Evolutionary conservation across 2,329 filamentous ascomycete species (phyloP), one percentile per base, ranked within the genome.

Genomic region (Fusarium compactum): DNA sequence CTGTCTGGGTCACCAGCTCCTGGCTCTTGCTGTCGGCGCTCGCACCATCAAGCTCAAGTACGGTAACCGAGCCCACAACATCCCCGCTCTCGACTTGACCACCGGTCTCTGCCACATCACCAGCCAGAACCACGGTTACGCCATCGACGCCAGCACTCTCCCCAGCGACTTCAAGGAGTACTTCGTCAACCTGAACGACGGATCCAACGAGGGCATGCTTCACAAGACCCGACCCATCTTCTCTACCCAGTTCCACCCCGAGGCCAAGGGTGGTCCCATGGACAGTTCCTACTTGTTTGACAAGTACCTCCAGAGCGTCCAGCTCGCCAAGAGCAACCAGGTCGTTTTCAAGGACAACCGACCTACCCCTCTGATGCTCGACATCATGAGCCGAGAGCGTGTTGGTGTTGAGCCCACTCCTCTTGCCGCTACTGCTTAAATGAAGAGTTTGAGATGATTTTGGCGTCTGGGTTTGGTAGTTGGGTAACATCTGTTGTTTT

Each of bases 71-170:
- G 96, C 95, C 20, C 96, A 98, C 87, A 99, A 99, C 87, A 98
- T 98, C 76, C 96, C 96, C 11, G 94, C 95, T 65, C 86, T 98
- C 62, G 95, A 98, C 80, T 86, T 98, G 80, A 97, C 93, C 66
- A 98, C 95, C 40, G 95, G 96, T 62, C 94, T 95, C 82, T 98
- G 96, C 89, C 95, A 98, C 86, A 98, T 98, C 82, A 98, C 95
- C 63, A 95, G 91, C 81, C 96, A 99, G 86, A 98, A 98, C 85
- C 96, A 98, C 84, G 96, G 96, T 69, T 99, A 98, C 78, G 96
- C 95, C 45, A 93, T 99, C 64, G 95, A 98, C 78, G 89, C 92
- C 8, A 86, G 87, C 64, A 97, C 94, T 14, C 86, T 99, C 43
- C 89, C 93, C 58, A 85, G 84, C 58, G 94, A 98, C 40, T 99